phyloP scores from a whole-genome alignment of 768 basidiomycete genomes.

The Amylocystis lapponica region DNA sequence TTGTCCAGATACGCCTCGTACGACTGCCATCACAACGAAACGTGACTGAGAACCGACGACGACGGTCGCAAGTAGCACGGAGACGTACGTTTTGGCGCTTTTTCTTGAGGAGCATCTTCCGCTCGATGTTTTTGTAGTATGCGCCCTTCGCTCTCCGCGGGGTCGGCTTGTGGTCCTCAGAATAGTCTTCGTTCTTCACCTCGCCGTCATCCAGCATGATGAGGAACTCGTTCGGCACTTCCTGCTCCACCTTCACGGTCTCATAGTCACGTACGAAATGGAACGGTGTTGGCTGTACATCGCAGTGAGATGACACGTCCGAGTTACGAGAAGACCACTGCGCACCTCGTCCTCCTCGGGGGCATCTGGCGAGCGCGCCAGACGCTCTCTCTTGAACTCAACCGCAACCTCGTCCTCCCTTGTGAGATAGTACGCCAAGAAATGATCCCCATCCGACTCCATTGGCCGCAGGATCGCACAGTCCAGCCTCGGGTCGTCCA shows the following conservation, averaged over 20 bases:
- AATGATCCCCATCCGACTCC: conserved; percentile 85
- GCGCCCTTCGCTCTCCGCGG: conserved; percentile 50
- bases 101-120: conserved; percentile 84
- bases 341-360: conserved; percentile 53
- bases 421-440: conserved; percentile 81
- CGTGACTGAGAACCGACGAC: background rate
- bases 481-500: conserved; percentile 74
- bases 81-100: conserved; percentile 66
- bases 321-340: background rate
- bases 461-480: conserved; percentile 84
- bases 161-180: conserved; percentile 5
- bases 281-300: conserved; percentile 58
- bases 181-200: conserved; percentile 24
- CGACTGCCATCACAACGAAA: conserved; percentile 32
- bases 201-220: conserved; percentile 60
- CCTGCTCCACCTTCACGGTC: conserved; percentile 80
- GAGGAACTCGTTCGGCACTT: conserved; percentile 80
- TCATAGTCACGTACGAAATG: conserved; percentile 82
- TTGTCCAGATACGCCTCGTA: conserved; percentile 75
- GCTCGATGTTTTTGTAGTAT: conserved; percentile 85
- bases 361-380: conserved; percentile 35
- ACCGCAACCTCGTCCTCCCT: conserved; percentile 67
- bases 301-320: background rate
- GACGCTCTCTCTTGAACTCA: conserved; percentile 57
- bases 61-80: background rate